Evolutionary conservation across 2,329 filamentous ascomycete species (phyloP).

Genomic region (Paecilomyces fulvus): DNA sequence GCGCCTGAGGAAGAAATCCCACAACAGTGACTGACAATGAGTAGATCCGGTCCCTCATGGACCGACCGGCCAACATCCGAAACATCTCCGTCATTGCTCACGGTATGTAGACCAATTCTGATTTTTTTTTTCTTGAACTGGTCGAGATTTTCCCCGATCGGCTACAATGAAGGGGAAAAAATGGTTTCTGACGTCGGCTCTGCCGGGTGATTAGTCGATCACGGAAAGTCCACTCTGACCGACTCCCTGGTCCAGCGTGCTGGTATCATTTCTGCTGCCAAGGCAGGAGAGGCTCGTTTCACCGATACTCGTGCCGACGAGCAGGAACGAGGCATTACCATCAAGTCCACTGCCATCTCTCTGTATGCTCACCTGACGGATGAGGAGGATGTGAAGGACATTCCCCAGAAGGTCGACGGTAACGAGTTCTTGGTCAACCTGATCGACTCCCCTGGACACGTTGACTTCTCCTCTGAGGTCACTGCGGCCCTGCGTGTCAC

Average conservation of each 20-base stretch:
- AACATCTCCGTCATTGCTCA: conserved; percentile 99
- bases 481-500: conserved; percentile 99
- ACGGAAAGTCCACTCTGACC: conserved; percentile 99
- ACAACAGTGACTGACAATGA: conserved; percentile 13
- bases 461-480: conserved; percentile 99
- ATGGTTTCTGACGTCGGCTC: background rate
- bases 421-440: conserved; percentile 99
- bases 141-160: background rate
- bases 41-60: conserved; percentile 41
- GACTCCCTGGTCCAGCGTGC: conserved; percentile 98
- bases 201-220: conserved; percentile 59
- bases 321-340: conserved; percentile 99
- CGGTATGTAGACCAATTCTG: conserved; percentile 44
- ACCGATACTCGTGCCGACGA: conserved; percentile 97
- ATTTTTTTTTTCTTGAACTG: conserved; percentile 1
- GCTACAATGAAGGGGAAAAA: background rate
- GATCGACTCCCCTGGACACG: conserved; percentile 99
- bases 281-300: conserved; percentile 91
- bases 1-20: background rate
- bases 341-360: conserved; percentile 99
- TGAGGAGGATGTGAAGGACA: conserved; percentile 87
- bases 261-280: conserved; percentile 97
- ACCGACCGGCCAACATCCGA: conserved; percentile 54
- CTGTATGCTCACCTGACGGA: conserved; percentile 79
- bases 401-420: conserved; percentile 78